Evolutionary conservation across 75 land plant species (phyloP).

Genomic region (Picea glauca): DNA sequence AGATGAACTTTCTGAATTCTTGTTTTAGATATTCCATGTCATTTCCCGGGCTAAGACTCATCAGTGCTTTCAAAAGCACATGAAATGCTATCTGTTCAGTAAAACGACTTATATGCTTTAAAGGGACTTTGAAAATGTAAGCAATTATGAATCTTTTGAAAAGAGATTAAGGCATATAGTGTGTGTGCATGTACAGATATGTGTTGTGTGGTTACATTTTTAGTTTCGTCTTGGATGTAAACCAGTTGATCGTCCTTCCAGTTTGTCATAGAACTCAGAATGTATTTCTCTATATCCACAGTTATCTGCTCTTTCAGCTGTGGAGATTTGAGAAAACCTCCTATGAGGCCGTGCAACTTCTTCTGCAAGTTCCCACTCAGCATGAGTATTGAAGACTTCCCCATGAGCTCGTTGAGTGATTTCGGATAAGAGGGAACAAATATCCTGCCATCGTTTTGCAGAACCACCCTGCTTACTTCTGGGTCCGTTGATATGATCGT

Average conservation of each 20-base stretch:
- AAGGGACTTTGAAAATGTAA: not conserved
- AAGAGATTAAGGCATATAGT: not conserved
- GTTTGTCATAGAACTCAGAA: slow-evolving; percentile 22
- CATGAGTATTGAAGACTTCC: slow-evolving; percentile 55
- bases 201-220: slow-evolving; percentile 15
- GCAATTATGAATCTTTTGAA: not conserved
- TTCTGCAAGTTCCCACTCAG: slow-evolving; percentile 49
- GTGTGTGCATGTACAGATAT: not conserved
- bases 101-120: not conserved
- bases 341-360: slow-evolving; percentile 50
- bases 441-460: slow-evolving; percentile 55
- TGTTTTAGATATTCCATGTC: slow-evolving; percentile 45
- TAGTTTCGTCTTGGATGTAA: slow-evolving; percentile 46
- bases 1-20: slow-evolving; percentile 59
- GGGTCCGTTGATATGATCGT: slow-evolving; percentile 62
- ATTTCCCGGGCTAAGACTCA: slow-evolving; percentile 53
- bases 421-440: slow-evolving; percentile 70
- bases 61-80: slow-evolving; percentile 51
- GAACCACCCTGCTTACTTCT: slow-evolving; percentile 54
- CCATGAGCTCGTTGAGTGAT: slow-evolving; percentile 58
- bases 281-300: slow-evolving; percentile 41
- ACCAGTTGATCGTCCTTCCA: slow-evolving; percentile 35
- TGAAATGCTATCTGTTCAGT: slow-evolving; percentile 56
- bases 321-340: slow-evolving; percentile 52
- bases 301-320: slow-evolving; percentile 55